Percentiles rank a stretch among this genome's conserved stretches.
phyloP scores from a whole-genome alignment of 176 grass and related monocot genomes.

The Avena insularis region DNA sequence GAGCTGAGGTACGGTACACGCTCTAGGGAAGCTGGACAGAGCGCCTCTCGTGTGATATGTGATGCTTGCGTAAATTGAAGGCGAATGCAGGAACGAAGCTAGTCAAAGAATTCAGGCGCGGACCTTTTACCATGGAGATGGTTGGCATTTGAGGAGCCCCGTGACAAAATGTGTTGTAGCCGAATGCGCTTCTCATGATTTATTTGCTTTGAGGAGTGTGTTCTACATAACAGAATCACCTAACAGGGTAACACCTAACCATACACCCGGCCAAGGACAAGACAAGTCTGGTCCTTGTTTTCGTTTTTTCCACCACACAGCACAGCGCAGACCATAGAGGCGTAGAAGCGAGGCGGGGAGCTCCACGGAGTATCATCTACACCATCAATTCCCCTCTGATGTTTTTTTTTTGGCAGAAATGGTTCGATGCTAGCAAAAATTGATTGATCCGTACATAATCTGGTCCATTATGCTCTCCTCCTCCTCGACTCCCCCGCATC shows the following conservation, averaged over 20 bases:
- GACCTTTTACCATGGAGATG: not conserved
- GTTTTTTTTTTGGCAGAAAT: not conserved
- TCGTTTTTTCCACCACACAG: no score
- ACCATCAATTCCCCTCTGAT: no score
- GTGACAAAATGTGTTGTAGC: not conserved
- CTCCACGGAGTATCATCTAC: no score
- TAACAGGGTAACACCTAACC: not conserved
- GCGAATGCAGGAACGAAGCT: not conserved
- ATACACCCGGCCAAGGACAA: no score
- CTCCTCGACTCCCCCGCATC: not conserved
- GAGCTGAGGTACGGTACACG: no score
- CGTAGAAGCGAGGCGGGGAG: no score
- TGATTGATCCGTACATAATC: not conserved
- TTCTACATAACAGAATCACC: not conserved
- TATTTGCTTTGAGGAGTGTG: not conserved
- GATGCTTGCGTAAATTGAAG: not conserved
- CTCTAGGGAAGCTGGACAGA: no score
- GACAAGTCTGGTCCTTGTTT: no score
- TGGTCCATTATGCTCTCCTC: not conserved
- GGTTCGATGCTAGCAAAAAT: not conserved
- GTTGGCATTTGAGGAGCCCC: not conserved
- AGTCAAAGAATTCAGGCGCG: not conserved
- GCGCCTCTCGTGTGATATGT: no score
- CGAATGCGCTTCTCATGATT: not conserved
- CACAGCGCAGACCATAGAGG: no score